Base-by-base conservation (phyloP, 371 early-diverging fungal species). In the Parasitella parasitica region DNA sequence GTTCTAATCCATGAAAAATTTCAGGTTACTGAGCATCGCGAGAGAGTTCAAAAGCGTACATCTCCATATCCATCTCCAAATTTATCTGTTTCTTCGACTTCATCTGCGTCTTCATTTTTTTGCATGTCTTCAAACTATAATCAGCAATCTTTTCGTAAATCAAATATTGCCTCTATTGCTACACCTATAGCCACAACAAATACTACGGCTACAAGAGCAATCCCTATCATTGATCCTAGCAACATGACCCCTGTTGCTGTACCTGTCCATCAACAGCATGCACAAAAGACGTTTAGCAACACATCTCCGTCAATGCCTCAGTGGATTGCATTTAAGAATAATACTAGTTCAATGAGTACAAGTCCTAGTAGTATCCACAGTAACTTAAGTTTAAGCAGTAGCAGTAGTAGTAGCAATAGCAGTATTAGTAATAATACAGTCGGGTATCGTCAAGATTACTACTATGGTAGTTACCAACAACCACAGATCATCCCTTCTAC, bases 151-250 rank as follows among this genome's bases (percentile, higher is more conserved):
- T 18, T 34, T 18, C 38, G 53, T 22, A 50, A 50, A 34, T 46
- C 46, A 36, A 61, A 34, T 56, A 41, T 18, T 28, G 35, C 30
- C 48, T 30, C 36, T 8, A 51, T 26, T 18, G 26, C 43, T n/a
- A 54, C 54, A 54, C 11, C 22, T 2, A 16, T 30, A 35, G 11
- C 28, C 30, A 6, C 46, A 32, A 6, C 18, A 37, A 62, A 32
- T 27, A 18, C 43, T 24, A 12, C 43, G 30, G 26, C 16, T 46
- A 62, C 39, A 41, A 63, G 70, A 48, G 75, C 68, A 6, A 75
- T 79, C 28, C 80, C 80, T 26, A 79, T 79, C 35, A 77, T 79
- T 32, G 63, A 79, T 59, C 80, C 80, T 27, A 37, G 57, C 32
- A 78, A 71, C 36, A 75, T 72, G 75, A 64, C 73, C 32, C 78